Evolutionary conservation across 768 basidiomycete genomes (phyloP), one percentile per base, ranked within the genome.

Genomic region (Suillus subluteus): DNA sequence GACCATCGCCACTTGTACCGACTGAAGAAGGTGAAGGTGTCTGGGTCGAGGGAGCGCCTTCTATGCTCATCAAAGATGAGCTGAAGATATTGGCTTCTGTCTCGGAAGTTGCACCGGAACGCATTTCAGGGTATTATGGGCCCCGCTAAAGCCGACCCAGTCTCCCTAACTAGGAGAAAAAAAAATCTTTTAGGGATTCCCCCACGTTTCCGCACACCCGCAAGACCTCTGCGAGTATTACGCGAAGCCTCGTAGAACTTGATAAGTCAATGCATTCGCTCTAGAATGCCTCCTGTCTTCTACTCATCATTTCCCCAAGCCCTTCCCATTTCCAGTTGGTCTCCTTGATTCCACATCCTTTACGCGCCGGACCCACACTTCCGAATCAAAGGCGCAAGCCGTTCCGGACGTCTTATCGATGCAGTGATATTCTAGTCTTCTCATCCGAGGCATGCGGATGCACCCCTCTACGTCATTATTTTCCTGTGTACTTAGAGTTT

Each of bases 281-380:
- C 70, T 92, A 58, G 93, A 94, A 76, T 95, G 95, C 75, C 88
- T 92, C 6, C 83, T 90, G 54, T 86, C 87, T 46, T 78, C 86
- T 7, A 73, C 77, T 15, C 73, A 79, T 59, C 82, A 86, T 35
- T 78, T 78, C 71, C 67, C 73, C 37, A 75, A 80, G 15, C 77
- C 76, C 6, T 81, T 88, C 67, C 84, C 91, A 9, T 95, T 95
- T 80, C 93, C 93, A 0, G 81, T 89, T 0, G 90, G 90, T 23
- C 80, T 95, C 0, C 78, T 95, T 16, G 92, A 95, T 37, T 37
- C 35, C 1, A 37, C 1, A 37, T 37, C 35, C 35, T 37, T 37
- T 8, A 37, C 35, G 7, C 35, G 1, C 35, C 37, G 37, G 2
- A 37, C 37, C 2, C 37, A 37, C 37, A 37, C 37, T 37, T 37